Base-by-base conservation (phyloP, 495 filamentous ascomycete species). In the Penicillium paradoxum region DNA sequence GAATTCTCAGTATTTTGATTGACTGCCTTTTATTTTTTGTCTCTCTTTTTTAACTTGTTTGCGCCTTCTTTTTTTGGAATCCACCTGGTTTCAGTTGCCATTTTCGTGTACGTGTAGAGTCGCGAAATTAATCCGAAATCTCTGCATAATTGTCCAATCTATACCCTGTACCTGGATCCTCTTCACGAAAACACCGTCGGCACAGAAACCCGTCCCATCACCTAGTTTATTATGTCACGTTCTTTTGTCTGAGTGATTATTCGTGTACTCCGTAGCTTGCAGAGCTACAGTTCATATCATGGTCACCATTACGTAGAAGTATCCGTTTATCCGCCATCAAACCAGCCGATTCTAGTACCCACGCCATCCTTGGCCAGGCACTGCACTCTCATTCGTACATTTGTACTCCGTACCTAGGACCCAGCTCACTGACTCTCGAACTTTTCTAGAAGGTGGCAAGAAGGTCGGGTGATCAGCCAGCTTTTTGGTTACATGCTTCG, bases 361-460 rank as follows among this genome's bases (percentile, higher is more conserved):
- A 54, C 53, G 62, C 54, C 50, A 10, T 21, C 21, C 22, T 53
- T 33, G 39, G 45, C 32, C 53, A 60, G 56, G 54, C 48, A 62
- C 56, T 18, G 29, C 25, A 19, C 43, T 60, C 51, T 62, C 55
- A 64, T 64, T 62, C 53, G 62, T 27, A 18, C 34, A 29, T 32
- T 34, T 25, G 27, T 27, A 7, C 24, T 3, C 24, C 24, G 24
- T 15, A 41, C 22, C 15, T 3, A 29, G 24, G 57, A 58, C 55
- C 57, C 55, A 56, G 32, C 17, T 9, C n/a, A 6, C 17, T 61
- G 52, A 59, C 60, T 55, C 33, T 14, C 63, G 55, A 29, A 66
- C 47, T 19, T 52, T 66, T 66, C 63, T 62, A 66, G 63, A 66
- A 66, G 49, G 56, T 63, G 55, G 60, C 46, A 54, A 64, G 51